Percentiles rank a stretch among this genome's conserved stretches.
Evolutionary conservation across 805 yeast genomes (phyloP).

Genomic region (Wickerhamomyces ciferrii): DNA sequence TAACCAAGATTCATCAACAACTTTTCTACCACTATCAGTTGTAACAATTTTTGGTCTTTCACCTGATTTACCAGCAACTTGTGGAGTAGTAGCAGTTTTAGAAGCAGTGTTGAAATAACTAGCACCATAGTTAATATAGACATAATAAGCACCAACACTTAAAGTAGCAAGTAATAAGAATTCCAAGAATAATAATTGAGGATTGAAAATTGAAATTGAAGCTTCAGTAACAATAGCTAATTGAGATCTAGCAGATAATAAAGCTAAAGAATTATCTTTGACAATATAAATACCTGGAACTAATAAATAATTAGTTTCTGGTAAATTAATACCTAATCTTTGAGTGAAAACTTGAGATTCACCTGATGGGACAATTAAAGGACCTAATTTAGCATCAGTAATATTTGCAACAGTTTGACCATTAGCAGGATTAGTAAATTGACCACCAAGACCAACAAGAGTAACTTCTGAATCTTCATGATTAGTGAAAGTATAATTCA

Average conservation of each 20-base stretch:
- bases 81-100: constrained; percentile 19
- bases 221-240: constrained; percentile 56
- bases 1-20: constrained; percentile 48
- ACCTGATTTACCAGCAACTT: constrained; percentile 1
- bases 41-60: constrained; percentile 13
- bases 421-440: constrained; percentile 48
- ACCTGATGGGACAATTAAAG: constrained; percentile 46
- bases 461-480: constrained; percentile 44
- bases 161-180: constrained; percentile 43
- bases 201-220: constrained; percentile 66
- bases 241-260: constrained; percentile 53
- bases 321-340: constrained; percentile 51
- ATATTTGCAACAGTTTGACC: constrained; percentile 53
- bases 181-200: constrained; percentile 63
- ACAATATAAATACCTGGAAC: constrained; percentile 55
- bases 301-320: constrained; percentile 51
- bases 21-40: constrained; percentile 23
- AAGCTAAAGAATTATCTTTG: constrained; percentile 43
- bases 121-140: constrained; percentile 39
- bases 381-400: constrained; percentile 61
- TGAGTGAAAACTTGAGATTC: constrained; percentile 48
- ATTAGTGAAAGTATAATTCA: constrained; percentile 49
- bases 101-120: constrained; percentile 34
- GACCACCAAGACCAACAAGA: constrained; percentile 67
- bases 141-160: constrained; percentile 44